Percentiles rank a stretch among this genome's conserved stretches.
Evolutionary conservation across 2,329 filamentous ascomycete species (phyloP).

Genomic region (Monilinia vaccinii-corymbosi): DNA sequence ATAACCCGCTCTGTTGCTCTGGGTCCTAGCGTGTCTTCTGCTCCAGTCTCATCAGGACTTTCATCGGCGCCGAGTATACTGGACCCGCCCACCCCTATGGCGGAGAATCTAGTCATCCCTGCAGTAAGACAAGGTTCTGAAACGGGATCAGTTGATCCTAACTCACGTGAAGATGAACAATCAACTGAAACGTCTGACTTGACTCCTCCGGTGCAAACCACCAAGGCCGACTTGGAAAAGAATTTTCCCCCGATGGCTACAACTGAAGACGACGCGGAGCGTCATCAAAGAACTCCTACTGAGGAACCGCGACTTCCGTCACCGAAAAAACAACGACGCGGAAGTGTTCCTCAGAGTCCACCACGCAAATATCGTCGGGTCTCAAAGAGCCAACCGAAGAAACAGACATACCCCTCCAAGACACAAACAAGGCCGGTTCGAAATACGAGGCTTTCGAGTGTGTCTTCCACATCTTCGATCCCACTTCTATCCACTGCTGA

Average conservation of each 20-base stretch:
- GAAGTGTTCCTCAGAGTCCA: not conserved
- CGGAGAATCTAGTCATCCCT: not conserved
- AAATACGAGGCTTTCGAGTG: not conserved
- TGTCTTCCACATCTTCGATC: not conserved
- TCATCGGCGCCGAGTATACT: conserved; percentile 2
- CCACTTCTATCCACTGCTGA: not conserved
- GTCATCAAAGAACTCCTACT: not conserved
- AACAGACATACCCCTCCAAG: not conserved
- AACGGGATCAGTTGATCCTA: not conserved
- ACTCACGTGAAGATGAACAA: not conserved
- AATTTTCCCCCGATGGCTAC: not conserved
- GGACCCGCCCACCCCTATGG: not conserved
- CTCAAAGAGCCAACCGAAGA: not conserved
- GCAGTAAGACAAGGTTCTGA: not conserved
- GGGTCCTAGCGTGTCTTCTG: not conserved
- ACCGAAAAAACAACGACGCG: not conserved
- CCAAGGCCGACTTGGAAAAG: not conserved
- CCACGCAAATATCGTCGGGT: conserved; percentile 6
- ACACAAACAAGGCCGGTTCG: not conserved
- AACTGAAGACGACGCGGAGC: not conserved
- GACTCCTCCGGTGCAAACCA: not conserved
- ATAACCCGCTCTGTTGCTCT: not conserved
- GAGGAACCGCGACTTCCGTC: not conserved
- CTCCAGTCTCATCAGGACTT: not conserved
- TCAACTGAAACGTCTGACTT: not conserved